A percentile compares a stretch with the other conserved stretches of the same genome.
Evolutionary conservation across 495 filamentous ascomycete species (phyloP).

Genomic region (Lepidopterella palustris): DNA sequence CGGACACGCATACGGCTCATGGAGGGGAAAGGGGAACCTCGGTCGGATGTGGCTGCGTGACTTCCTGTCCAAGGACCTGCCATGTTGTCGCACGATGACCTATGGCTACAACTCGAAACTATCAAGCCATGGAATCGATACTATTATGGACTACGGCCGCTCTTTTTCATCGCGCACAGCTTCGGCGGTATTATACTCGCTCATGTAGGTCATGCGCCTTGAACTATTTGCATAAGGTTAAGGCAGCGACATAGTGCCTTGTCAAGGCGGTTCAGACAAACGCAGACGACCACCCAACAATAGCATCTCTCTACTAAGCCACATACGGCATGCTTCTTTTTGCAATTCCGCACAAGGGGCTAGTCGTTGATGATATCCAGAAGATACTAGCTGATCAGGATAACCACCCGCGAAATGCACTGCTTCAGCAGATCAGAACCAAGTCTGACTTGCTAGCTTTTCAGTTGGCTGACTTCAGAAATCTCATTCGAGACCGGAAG

Average conservation of each 20-base stretch:
- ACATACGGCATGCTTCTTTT: slow-evolving; percentile 38
- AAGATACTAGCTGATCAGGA: slow-evolving; percentile 29
- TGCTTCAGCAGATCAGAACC: slow-evolving; percentile 19
- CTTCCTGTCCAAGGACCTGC: too few relatives aligned
- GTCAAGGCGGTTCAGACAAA: slow-evolving; percentile 30
- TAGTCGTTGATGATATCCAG: slow-evolving; percentile 34
- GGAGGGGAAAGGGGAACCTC: too few relatives aligned
- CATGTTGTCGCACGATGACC: too few relatives aligned
- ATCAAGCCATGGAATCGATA: slow-evolving; percentile 9
- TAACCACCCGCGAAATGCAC: slow-evolving; percentile 27
- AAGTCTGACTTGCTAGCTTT: slow-evolving; percentile 29
- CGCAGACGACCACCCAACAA: slow-evolving; percentile 29
- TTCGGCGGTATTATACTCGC: too few relatives aligned
- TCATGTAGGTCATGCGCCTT: too few relatives aligned
- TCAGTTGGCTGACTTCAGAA: slow-evolving; percentile 19
- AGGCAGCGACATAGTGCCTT: slow-evolving; percentile 32
- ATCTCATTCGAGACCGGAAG: slow-evolving; percentile 32
- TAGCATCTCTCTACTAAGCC: slow-evolving; percentile 33
- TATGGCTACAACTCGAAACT: too few relatives aligned
- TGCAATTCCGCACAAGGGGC: slow-evolving; percentile 33
- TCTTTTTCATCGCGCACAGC: too few relatives aligned
- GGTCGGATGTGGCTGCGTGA: too few relatives aligned
- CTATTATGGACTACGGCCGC: slow-evolving; percentile 16
- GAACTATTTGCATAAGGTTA: too few relatives aligned
- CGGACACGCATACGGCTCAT: slow-evolving; percentile 11